Percentiles rank a stretch among this genome's conserved stretches.
Conservation (phyloP, 2,329 filamentous ascomycete genomes). For the Alternaria panax region DNA sequence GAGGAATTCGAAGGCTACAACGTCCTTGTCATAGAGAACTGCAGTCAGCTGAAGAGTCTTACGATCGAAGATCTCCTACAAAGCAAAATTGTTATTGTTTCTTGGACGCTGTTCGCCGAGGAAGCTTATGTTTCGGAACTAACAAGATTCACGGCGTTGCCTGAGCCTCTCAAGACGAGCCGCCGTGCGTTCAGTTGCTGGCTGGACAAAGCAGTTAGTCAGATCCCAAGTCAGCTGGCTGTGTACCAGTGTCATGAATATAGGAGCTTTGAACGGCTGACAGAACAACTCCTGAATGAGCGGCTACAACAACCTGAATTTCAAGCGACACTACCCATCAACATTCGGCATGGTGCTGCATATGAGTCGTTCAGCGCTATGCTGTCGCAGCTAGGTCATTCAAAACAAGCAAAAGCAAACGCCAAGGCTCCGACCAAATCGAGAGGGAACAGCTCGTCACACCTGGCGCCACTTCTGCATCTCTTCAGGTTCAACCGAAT, state of each 20-base stretch:
- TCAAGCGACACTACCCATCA: constrained; percentile 50
- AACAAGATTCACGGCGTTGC: constrained; percentile 59
- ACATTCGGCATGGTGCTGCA: constrained; percentile 45
- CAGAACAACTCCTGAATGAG: constrained; percentile 29
- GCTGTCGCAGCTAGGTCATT: constrained; percentile 8
- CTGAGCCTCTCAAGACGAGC: constrained; percentile 44
- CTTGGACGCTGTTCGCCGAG: constrained; percentile 59
- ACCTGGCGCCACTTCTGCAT: constrained; percentile 56
- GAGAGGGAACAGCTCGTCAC: not conserved
- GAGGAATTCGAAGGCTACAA: constrained; percentile 44
- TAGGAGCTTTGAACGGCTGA: constrained; percentile 36
- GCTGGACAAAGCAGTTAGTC: constrained; percentile 56
- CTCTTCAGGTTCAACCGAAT: constrained; percentile 68
- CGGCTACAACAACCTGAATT: constrained; percentile 46
- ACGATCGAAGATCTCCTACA: constrained; percentile 53
- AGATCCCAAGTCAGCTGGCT: constrained; percentile 54
- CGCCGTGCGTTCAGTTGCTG: constrained; percentile 63
- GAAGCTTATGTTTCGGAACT: constrained; percentile 59
- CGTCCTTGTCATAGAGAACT: constrained; percentile 55
- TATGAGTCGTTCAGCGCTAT: constrained; percentile 37
- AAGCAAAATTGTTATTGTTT: constrained; percentile 64
- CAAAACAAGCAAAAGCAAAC: constrained; percentile 12
- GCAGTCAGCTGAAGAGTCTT: constrained; percentile 50
- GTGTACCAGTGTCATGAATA: constrained; percentile 44
- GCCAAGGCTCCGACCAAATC: not conserved